A percentile compares a stretch with the other conserved stretches of the same genome.
These are phyloP conservation scores for Paramyrothecium sp. DNA, from an alignment of 2,329 filamentous ascomycete genomes.

Conservation along the genomic window DNA sequence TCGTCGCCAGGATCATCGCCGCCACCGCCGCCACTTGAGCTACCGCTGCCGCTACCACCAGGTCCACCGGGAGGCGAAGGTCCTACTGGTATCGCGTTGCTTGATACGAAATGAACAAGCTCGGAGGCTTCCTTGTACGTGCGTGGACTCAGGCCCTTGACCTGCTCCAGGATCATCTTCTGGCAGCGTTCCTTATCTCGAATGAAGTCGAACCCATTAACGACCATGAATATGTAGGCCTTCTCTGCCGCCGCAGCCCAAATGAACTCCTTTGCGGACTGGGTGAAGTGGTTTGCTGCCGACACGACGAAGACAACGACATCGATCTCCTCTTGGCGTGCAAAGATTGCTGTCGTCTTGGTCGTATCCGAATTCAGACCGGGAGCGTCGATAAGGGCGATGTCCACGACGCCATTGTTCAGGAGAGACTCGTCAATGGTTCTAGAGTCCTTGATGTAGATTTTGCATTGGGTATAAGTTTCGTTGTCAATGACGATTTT, in stretches of 20 bases:
- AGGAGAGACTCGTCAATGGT: conserved; percentile 89
- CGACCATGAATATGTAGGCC: conserved; percentile 98
- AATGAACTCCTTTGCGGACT: conserved; percentile 97
- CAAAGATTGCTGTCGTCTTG: conserved; percentile 96
- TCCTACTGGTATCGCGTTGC: conserved; percentile 83
- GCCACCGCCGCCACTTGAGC: conserved; percentile 51
- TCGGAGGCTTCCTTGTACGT: conserved; percentile 92
- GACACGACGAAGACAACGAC: conserved; percentile 98
- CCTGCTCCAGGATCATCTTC: conserved; percentile 89
- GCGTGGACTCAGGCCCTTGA: conserved; percentile 80
- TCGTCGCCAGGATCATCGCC: conserved; percentile 51
- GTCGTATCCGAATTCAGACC: conserved; percentile 94
- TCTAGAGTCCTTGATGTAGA: conserved; percentile 89
- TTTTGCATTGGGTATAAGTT: conserved; percentile 90
- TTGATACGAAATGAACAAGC: conserved; percentile 96
- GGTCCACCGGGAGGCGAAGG: conserved; percentile 56
- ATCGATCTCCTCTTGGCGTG: conserved; percentile 96
- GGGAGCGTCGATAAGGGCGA: conserved; percentile 93
- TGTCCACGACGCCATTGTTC: conserved; percentile 97
- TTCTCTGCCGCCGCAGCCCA: conserved; percentile 94
- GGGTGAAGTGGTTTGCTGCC: conserved; percentile 95
- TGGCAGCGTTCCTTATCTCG: conserved; percentile 87
- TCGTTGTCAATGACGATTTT: conserved; percentile 87
- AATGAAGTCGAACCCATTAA: conserved; percentile 95
- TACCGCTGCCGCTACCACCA: conserved; percentile 52